These are phyloP conservation scores for Thraustochytrium striatum DNA, from an alignment of 352 stramenopile genomes.

Conservation along the genomic window DNA sequence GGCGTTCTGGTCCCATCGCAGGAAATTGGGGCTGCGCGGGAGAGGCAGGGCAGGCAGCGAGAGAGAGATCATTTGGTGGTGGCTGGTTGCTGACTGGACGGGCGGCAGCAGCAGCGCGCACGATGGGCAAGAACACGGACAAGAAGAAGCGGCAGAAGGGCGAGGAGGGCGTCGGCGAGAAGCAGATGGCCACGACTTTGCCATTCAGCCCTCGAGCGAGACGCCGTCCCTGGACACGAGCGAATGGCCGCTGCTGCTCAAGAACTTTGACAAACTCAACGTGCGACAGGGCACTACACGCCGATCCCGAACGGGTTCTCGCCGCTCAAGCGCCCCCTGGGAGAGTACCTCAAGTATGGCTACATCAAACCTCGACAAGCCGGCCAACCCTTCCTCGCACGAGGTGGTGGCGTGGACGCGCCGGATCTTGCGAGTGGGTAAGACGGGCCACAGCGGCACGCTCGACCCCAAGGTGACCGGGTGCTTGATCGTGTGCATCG, in stretches of 20 bases:
- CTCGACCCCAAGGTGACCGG: constrained; percentile 99
- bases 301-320: constrained; percentile 93
- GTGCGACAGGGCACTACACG: constrained; percentile 99
- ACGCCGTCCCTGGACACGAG: constrained; percentile 51
- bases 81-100: background rate
- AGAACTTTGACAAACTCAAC: constrained; percentile 99
- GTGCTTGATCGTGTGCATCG: constrained; percentile 99
- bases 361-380: constrained; percentile 99
- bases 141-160: background rate
- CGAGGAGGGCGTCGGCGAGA: constrained; percentile 12
- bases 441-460: constrained; percentile 98
- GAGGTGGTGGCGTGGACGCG: constrained; percentile 99
- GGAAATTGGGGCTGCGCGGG: too few species aligned
- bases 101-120: background rate
- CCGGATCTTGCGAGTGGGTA: constrained; percentile 98
- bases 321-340: constrained; percentile 98
- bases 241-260: constrained; percentile 95
- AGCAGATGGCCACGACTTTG: constrained; percentile 50
- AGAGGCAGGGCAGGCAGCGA: too few species aligned
- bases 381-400: constrained; percentile 96
- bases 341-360: too few species aligned
- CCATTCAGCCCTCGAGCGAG: constrained; percentile 51
- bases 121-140: constrained; percentile 36
- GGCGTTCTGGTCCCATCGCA: too few species aligned
- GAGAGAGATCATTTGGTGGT: too few species aligned